Conservation (phyloP, 352 stramenopile genomes). For the Phytopythium chamaehyphon region DNA sequence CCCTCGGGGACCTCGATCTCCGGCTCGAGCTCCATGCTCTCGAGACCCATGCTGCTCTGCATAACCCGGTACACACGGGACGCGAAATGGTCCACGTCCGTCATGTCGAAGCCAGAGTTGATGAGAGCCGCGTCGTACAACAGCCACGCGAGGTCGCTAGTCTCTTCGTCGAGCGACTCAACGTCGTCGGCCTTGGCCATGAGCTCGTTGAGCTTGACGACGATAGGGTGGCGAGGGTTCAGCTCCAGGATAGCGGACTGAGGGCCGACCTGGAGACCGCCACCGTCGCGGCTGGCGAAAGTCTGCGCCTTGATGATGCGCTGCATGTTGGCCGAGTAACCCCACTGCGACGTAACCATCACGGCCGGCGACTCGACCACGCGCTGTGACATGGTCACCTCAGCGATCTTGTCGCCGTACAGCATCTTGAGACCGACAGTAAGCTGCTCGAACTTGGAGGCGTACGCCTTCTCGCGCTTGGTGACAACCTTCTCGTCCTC, state of each 20-base stretch:
- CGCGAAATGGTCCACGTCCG: slow-evolving; percentile 92
- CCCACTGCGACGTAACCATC: slow-evolving; percentile 96
- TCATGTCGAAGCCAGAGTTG: slow-evolving; percentile 96
- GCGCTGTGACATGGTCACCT: slow-evolving; percentile 94
- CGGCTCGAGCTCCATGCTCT: slow-evolving; percentile 89
- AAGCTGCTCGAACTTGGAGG: slow-evolving; percentile 94
- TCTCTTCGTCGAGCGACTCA: slow-evolving; percentile 76
- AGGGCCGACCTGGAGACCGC: slow-evolving; percentile 15
- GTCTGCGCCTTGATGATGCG: slow-evolving; percentile 98
- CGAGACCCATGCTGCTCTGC: slow-evolving; percentile 89
- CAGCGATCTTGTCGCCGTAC: slow-evolving; percentile 93
- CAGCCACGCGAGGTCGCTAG: slow-evolving; percentile 94
- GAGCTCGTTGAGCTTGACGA: slow-evolving; percentile 93
- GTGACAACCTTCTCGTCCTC: slow-evolving; percentile 95
- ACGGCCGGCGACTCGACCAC: slow-evolving; percentile 93
- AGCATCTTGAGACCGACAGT: slow-evolving; percentile 96
- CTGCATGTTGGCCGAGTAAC: slow-evolving; percentile 99
- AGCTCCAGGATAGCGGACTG: slow-evolving; percentile 96
- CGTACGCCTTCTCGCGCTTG: slow-evolving; percentile 95
- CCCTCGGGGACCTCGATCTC: slow-evolving; percentile 93
- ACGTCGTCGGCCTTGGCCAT: slow-evolving; percentile 31
- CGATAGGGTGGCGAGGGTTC: slow-evolving; percentile 98
- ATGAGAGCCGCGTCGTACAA: slow-evolving; percentile 98
- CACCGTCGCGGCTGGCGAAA: slow-evolving; percentile 83
- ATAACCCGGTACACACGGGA: slow-evolving; percentile 93